Conservation (phyloP, 805 yeast species). For the Ogataea parapolymorpha region DNA sequence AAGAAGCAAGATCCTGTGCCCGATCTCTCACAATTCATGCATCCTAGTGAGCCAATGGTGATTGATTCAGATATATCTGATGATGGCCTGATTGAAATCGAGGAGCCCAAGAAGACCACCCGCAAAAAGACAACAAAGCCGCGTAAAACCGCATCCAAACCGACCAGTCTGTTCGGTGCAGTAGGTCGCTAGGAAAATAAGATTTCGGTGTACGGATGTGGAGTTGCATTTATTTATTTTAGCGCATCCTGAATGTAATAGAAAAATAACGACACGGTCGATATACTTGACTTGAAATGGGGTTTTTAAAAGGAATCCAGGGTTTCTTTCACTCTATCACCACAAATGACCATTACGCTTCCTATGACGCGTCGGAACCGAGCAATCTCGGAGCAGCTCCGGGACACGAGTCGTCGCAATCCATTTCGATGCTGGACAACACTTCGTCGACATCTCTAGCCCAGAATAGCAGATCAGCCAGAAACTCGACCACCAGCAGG, state of each 20-base stretch:
- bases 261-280: conserved; percentile 8
- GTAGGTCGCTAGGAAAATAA: conserved; percentile 3
- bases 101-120: conserved; percentile 6
- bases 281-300: conserved; percentile 18
- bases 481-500: conserved; percentile 28
- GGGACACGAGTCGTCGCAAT: conserved; percentile 26
- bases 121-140: conserved; percentile 1
- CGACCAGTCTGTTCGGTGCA: conserved; percentile 13
- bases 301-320: conserved; percentile 31
- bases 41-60: conserved; percentile 3
- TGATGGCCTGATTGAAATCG: conserved; percentile 12
- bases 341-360: conserved; percentile 58
- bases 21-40: conserved; percentile 4
- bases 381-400: conserved; percentile 27
- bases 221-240: conserved; percentile 2
- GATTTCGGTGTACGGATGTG: conserved; percentile 4
- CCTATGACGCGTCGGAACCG: conserved; percentile 38
- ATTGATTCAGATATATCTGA: conserved; percentile 11
- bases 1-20: conserved; percentile 1
- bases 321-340: conserved; percentile 47
- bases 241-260: background rate
- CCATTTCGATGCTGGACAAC: conserved; percentile 31
- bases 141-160: conserved; percentile 3
- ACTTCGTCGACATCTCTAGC: conserved; percentile 33
- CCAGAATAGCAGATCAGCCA: conserved; percentile 39